Percentiles rank a stretch among this genome's conserved stretches.
Conservation (phyloP, 2,329 filamentous ascomycete species). For the Raffaelea ambrosiae region DNA sequence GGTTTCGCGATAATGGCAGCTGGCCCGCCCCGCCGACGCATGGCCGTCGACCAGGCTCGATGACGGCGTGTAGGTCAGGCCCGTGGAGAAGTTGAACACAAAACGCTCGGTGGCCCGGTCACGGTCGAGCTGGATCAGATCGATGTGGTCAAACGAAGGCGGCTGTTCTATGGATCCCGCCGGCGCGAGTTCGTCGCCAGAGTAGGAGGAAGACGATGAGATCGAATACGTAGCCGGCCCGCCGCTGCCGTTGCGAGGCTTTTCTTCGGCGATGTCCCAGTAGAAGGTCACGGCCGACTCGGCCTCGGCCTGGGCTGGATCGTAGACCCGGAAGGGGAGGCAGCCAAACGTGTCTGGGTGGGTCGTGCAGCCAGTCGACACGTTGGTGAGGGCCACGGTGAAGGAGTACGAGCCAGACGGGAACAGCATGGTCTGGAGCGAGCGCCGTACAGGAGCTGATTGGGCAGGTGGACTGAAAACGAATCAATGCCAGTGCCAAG, state of each 20-base stretch:
- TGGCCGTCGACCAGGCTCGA: too few relatives aligned
- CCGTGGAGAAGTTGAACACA: too few relatives aligned
- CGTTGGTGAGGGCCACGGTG: constrained; percentile 45
- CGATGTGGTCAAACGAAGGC: too few relatives aligned
- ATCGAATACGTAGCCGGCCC: constrained; percentile 24
- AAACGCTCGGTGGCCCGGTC: too few relatives aligned
- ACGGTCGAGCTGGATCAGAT: too few relatives aligned
- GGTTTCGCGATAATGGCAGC: constrained; percentile 53
- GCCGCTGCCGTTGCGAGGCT: constrained; percentile 6
- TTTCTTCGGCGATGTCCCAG: constrained; percentile 42
- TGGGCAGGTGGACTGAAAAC: too few relatives aligned
- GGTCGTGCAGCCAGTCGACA: constrained; percentile 48
- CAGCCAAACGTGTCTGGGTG: constrained; percentile 53
- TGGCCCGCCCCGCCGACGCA: too few relatives aligned
- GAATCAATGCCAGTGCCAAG: too few relatives aligned
- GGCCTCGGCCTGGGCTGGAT: constrained; percentile 21
- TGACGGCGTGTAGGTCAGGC: too few relatives aligned
- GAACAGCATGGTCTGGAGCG: neutral
- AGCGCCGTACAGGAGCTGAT: too few relatives aligned
- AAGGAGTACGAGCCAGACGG: constrained; percentile 57
- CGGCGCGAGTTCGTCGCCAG: too few relatives aligned
- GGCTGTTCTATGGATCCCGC: too few relatives aligned
- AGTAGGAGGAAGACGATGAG: constrained; percentile 48
- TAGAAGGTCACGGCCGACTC: constrained; percentile 44
- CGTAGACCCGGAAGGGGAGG: constrained; percentile 42